Evolutionary conservation across 192 early-diverging fungal genomes (phyloP), one percentile per base, ranked within the genome.

Genomic region (Backusella liffmaniae): DNA sequence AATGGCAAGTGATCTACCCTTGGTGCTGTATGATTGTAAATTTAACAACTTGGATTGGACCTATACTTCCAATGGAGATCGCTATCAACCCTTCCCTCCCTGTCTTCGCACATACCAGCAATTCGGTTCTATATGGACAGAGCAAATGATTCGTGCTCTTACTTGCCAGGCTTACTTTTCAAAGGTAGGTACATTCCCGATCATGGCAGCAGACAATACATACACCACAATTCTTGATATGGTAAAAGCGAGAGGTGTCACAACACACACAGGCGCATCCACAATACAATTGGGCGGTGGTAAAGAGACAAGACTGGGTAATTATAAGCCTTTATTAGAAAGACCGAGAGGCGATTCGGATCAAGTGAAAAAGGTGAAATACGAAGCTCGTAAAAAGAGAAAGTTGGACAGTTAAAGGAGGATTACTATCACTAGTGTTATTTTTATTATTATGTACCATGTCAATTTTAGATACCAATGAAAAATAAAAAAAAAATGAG

Each of bases 1-100:
- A 32, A 94, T 99, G 94, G 97, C 97, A 0, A 87, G 87, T 56
- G 97, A 99, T 70, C 74, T 90, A 67, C 96, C 97, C 10, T 85
- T 99, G 67, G 92, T 99, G 1, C 80, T 98, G 59, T 92, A 94
- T 29, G 96, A 98, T 69, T 96, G 96, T 75, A 84, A 89, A 30
- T 98, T 92, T 76, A 83, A 83, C 3, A 84, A 89, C 30, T 75
- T 91, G 5, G 72, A 86, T 21, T 93, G 92, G 92, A 85, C 81
- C 56, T 82, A 89, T 73, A 80, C 87, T 8, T 72, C 42, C 13
- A 65, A 77, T 16, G 83, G 82, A 29, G 78, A 78, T 9, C 73
- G 69, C 32, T 69, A 76, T 30, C 46, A 76, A 8, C 77, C 69
- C 30, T 73, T 79, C 29, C 83, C 81, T 10, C 77, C 79, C 4